Evolutionary conservation across 441 rosid species (phyloP), one percentile per base, ranked within the genome.

Genomic region (Erodium trifolium): DNA sequence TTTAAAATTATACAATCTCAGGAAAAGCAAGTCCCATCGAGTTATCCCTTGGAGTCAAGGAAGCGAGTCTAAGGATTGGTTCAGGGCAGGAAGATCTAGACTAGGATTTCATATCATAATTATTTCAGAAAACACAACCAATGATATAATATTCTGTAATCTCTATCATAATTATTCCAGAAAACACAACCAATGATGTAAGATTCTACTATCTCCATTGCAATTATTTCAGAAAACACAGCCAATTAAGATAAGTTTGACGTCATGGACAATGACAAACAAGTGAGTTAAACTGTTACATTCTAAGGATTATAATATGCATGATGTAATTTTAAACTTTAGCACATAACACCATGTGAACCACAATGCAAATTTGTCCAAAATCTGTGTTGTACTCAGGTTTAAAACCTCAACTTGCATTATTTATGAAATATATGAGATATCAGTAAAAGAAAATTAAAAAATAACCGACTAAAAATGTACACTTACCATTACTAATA

Each of bases 341-440:
- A 62, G 65, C 65, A 62, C 37, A 62, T 62, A 19, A 12, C 39
- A 62, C 12, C 13, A 62, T 27, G 12, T 19, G 57, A 62, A 62
- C 12, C 29, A 9, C 65, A 62, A 62, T 13, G 6, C 37, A 62
- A 62, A 27, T 12, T 62, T 27, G 65, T 62, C 65, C 39, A 62
- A 62, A 62, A 11, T 29, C 12, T 60, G 65, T 1, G 16, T 6
- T 13, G 37, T 62, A 13, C 37, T 27, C 17, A 62, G 39, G 16
- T 62, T 29, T 49, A 62, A 27, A 27, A 62, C 35, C 14, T 23
- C 34, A 62, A 62, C 65, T 62, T 62, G 65, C 65, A 62, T 8
- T 62, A 16, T 62, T 62, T 29, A 13, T 13, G 13, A 13, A 13
- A 49, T 49, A 49, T 13, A n/a, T 49, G 1, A 0, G 17, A n/a